Conservation (phyloP, 768 basidiomycete genomes). For the Gymnopilus dilepis region DNA sequence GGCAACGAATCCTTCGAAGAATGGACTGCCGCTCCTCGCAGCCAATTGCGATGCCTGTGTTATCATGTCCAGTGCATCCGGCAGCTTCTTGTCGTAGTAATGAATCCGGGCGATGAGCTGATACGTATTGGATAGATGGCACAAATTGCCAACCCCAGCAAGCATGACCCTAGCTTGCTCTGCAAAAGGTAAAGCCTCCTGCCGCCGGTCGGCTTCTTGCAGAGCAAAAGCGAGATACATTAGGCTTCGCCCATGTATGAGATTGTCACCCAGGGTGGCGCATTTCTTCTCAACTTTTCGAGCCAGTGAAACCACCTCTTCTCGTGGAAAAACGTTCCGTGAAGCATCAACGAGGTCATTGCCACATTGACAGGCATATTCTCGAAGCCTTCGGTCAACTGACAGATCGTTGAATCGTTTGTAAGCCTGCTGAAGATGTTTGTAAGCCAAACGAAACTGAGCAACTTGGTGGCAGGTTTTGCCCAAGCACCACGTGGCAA, state of each 20-base stretch:
- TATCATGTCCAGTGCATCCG: neutral
- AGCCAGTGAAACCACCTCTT: neutral
- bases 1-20: neutral
- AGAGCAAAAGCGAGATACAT: neutral
- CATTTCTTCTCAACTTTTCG: slow-evolving; percentile 1
- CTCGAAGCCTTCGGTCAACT: neutral
- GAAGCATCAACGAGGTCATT: slow-evolving; percentile 2
- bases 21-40: neutral
- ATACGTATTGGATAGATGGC: neutral
- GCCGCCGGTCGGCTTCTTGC: neutral
- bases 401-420: neutral
- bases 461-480: neutral
- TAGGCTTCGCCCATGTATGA: slow-evolving; percentile 5
- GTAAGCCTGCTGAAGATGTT: slow-evolving; percentile 4
- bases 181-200: neutral
- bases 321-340: neutral
- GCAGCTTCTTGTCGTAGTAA: neutral
- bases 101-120: neutral
- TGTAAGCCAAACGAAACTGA: neutral
- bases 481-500: slow-evolving; percentile 1
- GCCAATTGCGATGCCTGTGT: slow-evolving; percentile 1
- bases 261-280: slow-evolving; percentile 1
- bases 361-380: slow-evolving; percentile 1
- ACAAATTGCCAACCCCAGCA: neutral
- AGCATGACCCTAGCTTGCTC: neutral